Evolutionary conservation across 2,329 filamentous ascomycete species (phyloP).

Genomic region (Madurella mycetomatis): DNA sequence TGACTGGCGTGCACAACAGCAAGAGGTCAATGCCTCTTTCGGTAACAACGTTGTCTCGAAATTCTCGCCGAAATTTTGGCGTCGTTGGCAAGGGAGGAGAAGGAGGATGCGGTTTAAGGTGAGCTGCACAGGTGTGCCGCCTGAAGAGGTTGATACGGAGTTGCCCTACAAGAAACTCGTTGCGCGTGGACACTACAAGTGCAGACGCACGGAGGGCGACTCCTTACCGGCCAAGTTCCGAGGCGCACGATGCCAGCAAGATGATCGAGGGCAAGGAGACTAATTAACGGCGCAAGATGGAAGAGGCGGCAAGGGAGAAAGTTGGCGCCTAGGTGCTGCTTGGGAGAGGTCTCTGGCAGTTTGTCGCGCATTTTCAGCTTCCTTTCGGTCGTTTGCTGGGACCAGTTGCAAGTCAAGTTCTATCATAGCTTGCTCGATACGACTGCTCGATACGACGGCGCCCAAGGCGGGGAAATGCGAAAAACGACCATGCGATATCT

Average conservation of each 20-base stretch:
- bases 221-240: too few species aligned
- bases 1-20: conserved; percentile 57
- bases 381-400: conserved; percentile 60
- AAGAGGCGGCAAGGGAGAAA: conserved; percentile 8
- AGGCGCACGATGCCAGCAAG: too few species aligned
- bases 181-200: too few species aligned
- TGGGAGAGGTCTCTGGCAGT: conserved; percentile 61
- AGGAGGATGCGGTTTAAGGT: too few species aligned
- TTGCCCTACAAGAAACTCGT: too few species aligned
- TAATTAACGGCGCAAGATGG: too few species aligned
- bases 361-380: conserved; percentile 68
- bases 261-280: too few species aligned
- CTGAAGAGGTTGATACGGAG: too few species aligned
- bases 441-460: conserved; percentile 44
- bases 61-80: conserved; percentile 74
- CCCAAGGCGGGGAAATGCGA: conserved; percentile 63
- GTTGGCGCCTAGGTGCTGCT: conserved; percentile 56
- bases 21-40: too few species aligned
- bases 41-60: conserved; percentile 27
- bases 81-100: conserved; percentile 63
- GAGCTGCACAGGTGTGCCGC: too few species aligned
- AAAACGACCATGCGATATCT: conserved; percentile 43
- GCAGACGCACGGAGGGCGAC: too few species aligned
- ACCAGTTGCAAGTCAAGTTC: conserved; percentile 57
- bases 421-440: conserved; percentile 61